phyloP scores from a whole-genome alignment of 164 flowering plant species.

The Annona cherimola region DNA sequence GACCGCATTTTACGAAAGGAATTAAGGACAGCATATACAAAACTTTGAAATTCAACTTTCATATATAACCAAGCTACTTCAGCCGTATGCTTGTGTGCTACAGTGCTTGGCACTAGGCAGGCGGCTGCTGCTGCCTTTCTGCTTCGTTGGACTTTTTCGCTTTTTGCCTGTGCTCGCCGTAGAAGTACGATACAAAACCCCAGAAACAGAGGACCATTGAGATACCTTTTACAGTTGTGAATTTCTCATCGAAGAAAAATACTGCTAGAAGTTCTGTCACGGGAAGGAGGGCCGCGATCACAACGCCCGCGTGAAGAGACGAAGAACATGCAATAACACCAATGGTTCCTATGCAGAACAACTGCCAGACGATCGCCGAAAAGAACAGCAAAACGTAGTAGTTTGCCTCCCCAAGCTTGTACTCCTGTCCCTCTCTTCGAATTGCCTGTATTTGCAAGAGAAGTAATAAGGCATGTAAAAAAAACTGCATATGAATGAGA shows the following conservation, averaged over 20 bases:
- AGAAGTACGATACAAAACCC: conserved; percentile 59
- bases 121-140: background rate
- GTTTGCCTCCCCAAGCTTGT: conserved; percentile 33
- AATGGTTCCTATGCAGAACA: conserved; percentile 40
- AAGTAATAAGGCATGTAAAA: background rate
- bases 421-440: conserved; percentile 42
- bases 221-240: conserved; percentile 47
- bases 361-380: conserved; percentile 42
- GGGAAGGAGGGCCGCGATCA: conserved; percentile 38
- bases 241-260: conserved; percentile 26
- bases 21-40: too few relatives aligned
- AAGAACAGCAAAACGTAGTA: conserved; percentile 38
- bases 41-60: too few relatives aligned
- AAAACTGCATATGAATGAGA: background rate
- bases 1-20: too few relatives aligned
- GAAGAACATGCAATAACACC: conserved; percentile 47
- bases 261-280: conserved; percentile 40
- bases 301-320: conserved; percentile 42
- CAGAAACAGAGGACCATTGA: conserved; percentile 49
- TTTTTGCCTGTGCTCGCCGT: conserved; percentile 35
- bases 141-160: background rate
- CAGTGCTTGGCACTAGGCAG: too few relatives aligned
- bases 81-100: too few relatives aligned
- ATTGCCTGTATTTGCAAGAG: conserved; percentile 30
- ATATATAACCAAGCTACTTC: too few relatives aligned